A percentile compares a stretch with the other conserved stretches of the same genome.
Conservation (phyloP, 2,329 filamentous ascomycete genomes). For the Diaporthe velutina region DNA sequence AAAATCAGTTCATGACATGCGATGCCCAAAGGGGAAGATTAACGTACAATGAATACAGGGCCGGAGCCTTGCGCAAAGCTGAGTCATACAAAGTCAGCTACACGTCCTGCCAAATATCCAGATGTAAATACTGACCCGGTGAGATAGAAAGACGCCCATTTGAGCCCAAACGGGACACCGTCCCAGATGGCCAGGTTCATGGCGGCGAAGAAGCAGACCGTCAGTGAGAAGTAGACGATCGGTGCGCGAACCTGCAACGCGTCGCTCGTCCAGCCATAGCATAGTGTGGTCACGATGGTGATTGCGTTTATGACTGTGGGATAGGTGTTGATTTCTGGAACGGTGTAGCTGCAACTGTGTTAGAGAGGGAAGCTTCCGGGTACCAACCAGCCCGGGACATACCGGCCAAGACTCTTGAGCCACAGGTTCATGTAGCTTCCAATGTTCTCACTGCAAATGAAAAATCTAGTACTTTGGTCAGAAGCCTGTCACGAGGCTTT, state of each 20-base stretch:
- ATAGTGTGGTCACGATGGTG: slow-evolving; percentile 45
- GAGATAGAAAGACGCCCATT: slow-evolving; percentile 45
- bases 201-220: slow-evolving; percentile 45
- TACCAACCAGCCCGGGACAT: not conserved
- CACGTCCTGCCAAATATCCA: fast-evolving
- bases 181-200: slow-evolving; percentile 46
- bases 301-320: slow-evolving; percentile 46
- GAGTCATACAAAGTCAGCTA: not conserved
- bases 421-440: slow-evolving; percentile 46
- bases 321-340: slow-evolving; percentile 49
- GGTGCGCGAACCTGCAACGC: slow-evolving; percentile 44
- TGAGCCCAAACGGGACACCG: slow-evolving; percentile 44
- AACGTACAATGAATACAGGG: slow-evolving; percentile 43
- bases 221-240: slow-evolving; percentile 45
- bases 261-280: slow-evolving; percentile 48
- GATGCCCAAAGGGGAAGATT: no score
- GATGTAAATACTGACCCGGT: slow-evolving; percentile 36
- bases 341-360: slow-evolving; percentile 41
- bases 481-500: not conserved
- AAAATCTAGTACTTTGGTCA: slow-evolving; percentile 41
- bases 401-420: slow-evolving; percentile 42
- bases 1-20: not conserved
- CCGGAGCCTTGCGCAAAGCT: slow-evolving; percentile 45
- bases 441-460: slow-evolving; percentile 46
- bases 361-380: not conserved